A percentile compares a stretch with the other conserved stretches of the same genome.
Evolutionary conservation across 2,329 filamentous ascomycete genomes (phyloP).

Genomic region (Cadophora luteo-olivacea): DNA sequence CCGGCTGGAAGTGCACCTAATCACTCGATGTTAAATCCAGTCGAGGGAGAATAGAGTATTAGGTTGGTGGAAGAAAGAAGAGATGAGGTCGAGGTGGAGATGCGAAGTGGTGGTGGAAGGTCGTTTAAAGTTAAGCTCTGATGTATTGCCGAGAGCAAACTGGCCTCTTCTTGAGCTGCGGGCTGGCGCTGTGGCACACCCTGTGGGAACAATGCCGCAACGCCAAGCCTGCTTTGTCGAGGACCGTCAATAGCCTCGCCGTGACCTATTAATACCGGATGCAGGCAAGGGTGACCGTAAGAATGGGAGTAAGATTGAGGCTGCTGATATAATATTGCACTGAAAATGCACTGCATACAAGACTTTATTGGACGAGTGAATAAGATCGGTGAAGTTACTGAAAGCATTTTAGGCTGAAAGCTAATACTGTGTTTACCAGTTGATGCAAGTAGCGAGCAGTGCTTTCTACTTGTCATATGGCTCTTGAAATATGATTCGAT

Average conservation of each 20-base stretch:
- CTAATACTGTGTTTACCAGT: background rate
- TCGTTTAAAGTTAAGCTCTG: constrained; percentile 20
- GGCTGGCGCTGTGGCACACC: constrained; percentile 3
- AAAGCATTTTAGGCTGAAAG: background rate
- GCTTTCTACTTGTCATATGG: no score
- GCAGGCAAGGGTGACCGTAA: constrained; percentile 5
- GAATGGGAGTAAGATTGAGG: constrained; percentile 9
- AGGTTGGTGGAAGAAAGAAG: constrained; percentile 6
- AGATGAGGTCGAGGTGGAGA: background rate
- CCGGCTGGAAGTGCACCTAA: constrained; percentile 40
- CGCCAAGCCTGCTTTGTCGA: constrained; percentile 20
- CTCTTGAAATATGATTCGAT: background rate
- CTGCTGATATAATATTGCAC: constrained; percentile 8
- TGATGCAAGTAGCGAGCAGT: background rate
- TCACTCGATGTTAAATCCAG: constrained; percentile 28
- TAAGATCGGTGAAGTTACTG: background rate
- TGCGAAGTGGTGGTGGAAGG: constrained; percentile 17
- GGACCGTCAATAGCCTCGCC: constrained; percentile 2
- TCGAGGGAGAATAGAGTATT: constrained; percentile 3
- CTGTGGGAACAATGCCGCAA: constrained; percentile 12
- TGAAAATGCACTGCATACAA: background rate
- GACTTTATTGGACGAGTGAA: background rate
- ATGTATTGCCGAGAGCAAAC: constrained; percentile 22
- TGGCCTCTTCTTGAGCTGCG: constrained; percentile 19
- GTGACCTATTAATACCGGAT: constrained; percentile 13